Conservation (phyloP, 2,329 filamentous ascomycete species). For the Fusarium sp. region DNA sequence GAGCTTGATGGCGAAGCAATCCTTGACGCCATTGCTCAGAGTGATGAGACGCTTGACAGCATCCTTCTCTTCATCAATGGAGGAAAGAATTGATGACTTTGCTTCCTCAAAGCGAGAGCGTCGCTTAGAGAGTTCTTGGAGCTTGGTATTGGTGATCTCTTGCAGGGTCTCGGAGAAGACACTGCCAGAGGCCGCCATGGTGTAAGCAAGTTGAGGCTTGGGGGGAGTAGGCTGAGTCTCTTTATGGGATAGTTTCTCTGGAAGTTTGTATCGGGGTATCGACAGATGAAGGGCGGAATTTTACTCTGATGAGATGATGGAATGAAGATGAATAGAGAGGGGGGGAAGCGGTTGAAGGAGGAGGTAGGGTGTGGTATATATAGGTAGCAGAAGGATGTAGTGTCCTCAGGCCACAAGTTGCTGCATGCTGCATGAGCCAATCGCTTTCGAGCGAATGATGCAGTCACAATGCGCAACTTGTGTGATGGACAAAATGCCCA, state of each 20-base stretch:
- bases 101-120: constrained; percentile 54
- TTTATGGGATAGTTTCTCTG: not conserved
- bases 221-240: not conserved
- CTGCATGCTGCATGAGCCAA: constrained; percentile 8
- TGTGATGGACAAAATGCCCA: no score
- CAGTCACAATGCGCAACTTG: not conserved
- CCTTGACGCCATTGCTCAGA: constrained; percentile 55
- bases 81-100: constrained; percentile 51
- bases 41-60: constrained; percentile 50
- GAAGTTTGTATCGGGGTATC: not conserved
- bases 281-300: not conserved
- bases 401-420: constrained; percentile 41
- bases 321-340: constrained; percentile 2
- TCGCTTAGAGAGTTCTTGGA: constrained; percentile 59
- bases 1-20: constrained; percentile 52
- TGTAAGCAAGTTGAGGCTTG: constrained; percentile 11
- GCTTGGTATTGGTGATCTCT: constrained; percentile 60
- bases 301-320: not conserved
- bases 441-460: not conserved
- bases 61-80: constrained; percentile 47
- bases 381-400: constrained; percentile 15
- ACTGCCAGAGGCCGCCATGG: constrained; percentile 50
- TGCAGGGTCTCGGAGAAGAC: constrained; percentile 60
- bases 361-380: constrained; percentile 29
- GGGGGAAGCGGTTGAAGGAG: not conserved